phyloP scores from a whole-genome alignment of 192 early-diverging fungal species.

The Allomyces macrogynus region DNA sequence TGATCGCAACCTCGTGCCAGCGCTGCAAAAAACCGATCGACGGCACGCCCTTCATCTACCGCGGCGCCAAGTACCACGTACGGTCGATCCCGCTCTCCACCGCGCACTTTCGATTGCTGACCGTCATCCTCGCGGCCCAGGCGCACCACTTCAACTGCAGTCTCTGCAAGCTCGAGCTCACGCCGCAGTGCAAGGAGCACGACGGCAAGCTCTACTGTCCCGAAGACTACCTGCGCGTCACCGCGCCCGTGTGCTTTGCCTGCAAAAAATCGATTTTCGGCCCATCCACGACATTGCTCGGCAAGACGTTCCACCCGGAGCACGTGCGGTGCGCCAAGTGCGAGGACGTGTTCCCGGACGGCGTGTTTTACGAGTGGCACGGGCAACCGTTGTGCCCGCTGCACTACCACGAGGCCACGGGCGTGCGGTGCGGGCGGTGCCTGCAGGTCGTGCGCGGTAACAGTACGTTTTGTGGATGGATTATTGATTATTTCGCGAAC shows the following conservation, averaged over 20 bases:
- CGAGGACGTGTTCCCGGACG: conserved; percentile 17
- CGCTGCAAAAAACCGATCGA: conserved; percentile 18
- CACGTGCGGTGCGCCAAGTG: conserved; percentile 31
- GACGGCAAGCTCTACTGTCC: conserved; percentile 30
- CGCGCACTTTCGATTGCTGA: no score
- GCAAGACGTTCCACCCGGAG: conserved; percentile 25
- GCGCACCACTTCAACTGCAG: conserved; percentile 23
- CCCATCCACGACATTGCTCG: conserved; percentile 15
- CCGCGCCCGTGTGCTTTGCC: conserved; percentile 13
- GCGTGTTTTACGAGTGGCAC: conserved; percentile 19
- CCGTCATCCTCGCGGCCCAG: conserved; percentile 3
- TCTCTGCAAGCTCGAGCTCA: conserved; percentile 15
- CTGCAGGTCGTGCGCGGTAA: conserved; percentile 14
- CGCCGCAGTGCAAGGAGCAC: conserved; percentile 12
- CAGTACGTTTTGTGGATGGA: conserved; percentile 5
- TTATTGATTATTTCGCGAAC: no score
- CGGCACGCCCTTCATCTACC: conserved; percentile 3
- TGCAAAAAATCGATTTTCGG: conserved; percentile 22
- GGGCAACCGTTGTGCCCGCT: conserved; percentile 19
- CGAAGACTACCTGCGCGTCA: conserved; percentile 12
- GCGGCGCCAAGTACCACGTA: conserved; percentile 1
- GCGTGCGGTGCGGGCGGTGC: conserved; percentile 21
- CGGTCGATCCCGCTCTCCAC: neutral
- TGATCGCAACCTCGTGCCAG: conserved; percentile 12
- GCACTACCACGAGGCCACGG: conserved; percentile 24